phyloP scores from a whole-genome alignment of 2,329 filamentous ascomycete species.

The Fusarium sp. region DNA sequence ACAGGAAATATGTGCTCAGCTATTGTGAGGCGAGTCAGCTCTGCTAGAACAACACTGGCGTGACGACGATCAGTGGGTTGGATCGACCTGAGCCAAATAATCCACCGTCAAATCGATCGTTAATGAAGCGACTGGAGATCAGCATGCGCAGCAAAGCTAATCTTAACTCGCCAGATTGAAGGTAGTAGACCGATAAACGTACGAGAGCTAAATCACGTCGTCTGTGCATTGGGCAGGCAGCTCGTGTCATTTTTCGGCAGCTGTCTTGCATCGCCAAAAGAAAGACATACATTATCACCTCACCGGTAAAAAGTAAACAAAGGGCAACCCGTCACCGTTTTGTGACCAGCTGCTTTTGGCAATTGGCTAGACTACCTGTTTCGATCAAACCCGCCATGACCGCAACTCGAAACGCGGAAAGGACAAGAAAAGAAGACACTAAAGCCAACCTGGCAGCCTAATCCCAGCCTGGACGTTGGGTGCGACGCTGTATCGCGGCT shows the following conservation, averaged over 20 bases:
- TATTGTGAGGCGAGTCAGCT: conserved; percentile 25
- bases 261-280: not conserved
- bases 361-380: conserved; percentile 26
- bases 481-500: conserved; percentile 21
- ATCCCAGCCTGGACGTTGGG: conserved; percentile 7
- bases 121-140: conserved; percentile 33
- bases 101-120: conserved; percentile 28
- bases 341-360: conserved; percentile 11
- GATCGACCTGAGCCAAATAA: conserved; percentile 10
- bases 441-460: conserved; percentile 10
- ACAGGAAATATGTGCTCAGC: not conserved
- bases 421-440: conserved; percentile 29
- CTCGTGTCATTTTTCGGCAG: not conserved
- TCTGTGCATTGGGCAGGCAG: not conserved
- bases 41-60: conserved; percentile 10
- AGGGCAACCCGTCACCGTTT: conserved; percentile 16
- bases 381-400: conserved; percentile 28
- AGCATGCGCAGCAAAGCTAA: not conserved
- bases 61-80: conserved; percentile 28
- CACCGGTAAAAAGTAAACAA: conserved; percentile 17
- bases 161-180: not conserved
- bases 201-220: conserved; percentile 19
- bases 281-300: conserved; percentile 24
- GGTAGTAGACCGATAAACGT: conserved; percentile 8
- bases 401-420: conserved; percentile 44